A percentile compares a stretch with the other conserved stretches of the same genome.
phyloP scores from a whole-genome alignment of 192 early-diverging fungal genomes.

The Kickxella alabastrina region DNA sequence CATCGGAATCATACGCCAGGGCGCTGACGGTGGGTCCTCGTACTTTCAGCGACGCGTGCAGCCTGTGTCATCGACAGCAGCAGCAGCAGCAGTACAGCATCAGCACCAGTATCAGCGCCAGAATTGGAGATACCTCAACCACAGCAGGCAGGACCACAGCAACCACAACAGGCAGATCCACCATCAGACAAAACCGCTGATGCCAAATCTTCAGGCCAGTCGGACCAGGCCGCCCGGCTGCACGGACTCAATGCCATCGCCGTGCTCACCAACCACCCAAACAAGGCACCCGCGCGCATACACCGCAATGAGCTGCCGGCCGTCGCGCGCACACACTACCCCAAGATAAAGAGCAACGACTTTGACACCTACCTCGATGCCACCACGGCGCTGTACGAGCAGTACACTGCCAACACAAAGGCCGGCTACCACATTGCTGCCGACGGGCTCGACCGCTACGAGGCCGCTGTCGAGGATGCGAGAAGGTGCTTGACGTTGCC shows the following conservation, averaged over 20 bases:
- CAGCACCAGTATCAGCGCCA: no score
- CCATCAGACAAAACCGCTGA: no score
- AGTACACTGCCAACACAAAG: slow-evolving; percentile 69
- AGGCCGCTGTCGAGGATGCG: slow-evolving; percentile 51
- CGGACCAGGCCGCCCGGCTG: no score
- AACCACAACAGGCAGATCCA: no score
- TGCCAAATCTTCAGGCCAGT: no score
- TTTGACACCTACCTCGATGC: slow-evolving; percentile 81
- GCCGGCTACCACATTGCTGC: slow-evolving; percentile 45
- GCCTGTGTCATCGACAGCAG: neutral
- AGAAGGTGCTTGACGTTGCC: slow-evolving; percentile 34
- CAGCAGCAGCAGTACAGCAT: slow-evolving; percentile 6
- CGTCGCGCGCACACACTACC: slow-evolving; percentile 50
- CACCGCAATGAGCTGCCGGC: slow-evolving; percentile 51
- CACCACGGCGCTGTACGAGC: slow-evolving; percentile 72
- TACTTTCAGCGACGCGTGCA: slow-evolving; percentile 50
- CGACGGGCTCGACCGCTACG: slow-evolving; percentile 51
- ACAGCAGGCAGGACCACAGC: no score
- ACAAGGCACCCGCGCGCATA: slow-evolving; percentile 43
- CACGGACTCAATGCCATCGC: slow-evolving; percentile 50
- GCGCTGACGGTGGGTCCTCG: slow-evolving; percentile 34
- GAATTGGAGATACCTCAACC: no score
- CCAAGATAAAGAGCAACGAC: slow-evolving; percentile 63
- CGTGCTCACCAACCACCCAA: slow-evolving; percentile 50
- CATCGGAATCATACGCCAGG: slow-evolving; percentile 39